phyloP scores from a whole-genome alignment of 495 filamentous ascomycete genomes.

The Penicillium angulare region DNA sequence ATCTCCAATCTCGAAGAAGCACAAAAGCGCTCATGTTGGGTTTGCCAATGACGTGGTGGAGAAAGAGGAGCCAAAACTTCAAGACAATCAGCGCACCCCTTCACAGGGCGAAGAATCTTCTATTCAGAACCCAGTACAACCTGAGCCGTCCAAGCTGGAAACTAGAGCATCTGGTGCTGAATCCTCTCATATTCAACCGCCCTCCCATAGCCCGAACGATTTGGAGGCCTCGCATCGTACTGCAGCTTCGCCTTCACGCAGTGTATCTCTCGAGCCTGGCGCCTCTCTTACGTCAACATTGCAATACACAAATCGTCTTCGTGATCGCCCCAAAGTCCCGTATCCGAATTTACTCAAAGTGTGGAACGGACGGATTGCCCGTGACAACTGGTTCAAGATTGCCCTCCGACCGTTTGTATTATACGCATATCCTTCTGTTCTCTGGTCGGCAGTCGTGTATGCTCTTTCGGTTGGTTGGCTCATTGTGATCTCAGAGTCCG shows the following conservation, averaged over 20 bases:
- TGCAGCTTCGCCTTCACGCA: slow-evolving; percentile 30
- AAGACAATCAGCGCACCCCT: neutral
- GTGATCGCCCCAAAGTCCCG: slow-evolving; percentile 59
- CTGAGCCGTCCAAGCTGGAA: slow-evolving; percentile 4
- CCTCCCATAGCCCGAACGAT: slow-evolving; percentile 13
- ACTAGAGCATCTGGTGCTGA: slow-evolving; percentile 14
- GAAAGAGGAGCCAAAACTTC: slow-evolving; percentile 13
- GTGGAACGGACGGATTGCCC: slow-evolving; percentile 72
- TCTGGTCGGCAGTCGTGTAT: slow-evolving; percentile 90
- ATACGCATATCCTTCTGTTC: slow-evolving; percentile 81
- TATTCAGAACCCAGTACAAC: slow-evolving; percentile 1
- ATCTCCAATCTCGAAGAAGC: slow-evolving; percentile 14
- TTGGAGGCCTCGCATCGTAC: slow-evolving; percentile 21
- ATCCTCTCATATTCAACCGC: slow-evolving; percentile 8
- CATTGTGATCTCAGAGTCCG: slow-evolving; percentile 87
- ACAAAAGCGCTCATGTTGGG: slow-evolving; percentile 50
- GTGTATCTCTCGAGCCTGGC: slow-evolving; percentile 29
- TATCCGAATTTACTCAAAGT: slow-evolving; percentile 69
- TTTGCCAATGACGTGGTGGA: slow-evolving; percentile 44
- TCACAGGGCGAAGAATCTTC: neutral
- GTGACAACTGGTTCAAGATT: slow-evolving; percentile 77
- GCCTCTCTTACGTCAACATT: slow-evolving; percentile 22
- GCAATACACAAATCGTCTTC: slow-evolving; percentile 61
- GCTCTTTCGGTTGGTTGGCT: slow-evolving; percentile 91
- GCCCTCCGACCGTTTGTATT: slow-evolving; percentile 79